Evolutionary conservation across 1,284 basidiomycete genomes (phyloP).

Genomic region (Rhodotorula sp.): DNA sequence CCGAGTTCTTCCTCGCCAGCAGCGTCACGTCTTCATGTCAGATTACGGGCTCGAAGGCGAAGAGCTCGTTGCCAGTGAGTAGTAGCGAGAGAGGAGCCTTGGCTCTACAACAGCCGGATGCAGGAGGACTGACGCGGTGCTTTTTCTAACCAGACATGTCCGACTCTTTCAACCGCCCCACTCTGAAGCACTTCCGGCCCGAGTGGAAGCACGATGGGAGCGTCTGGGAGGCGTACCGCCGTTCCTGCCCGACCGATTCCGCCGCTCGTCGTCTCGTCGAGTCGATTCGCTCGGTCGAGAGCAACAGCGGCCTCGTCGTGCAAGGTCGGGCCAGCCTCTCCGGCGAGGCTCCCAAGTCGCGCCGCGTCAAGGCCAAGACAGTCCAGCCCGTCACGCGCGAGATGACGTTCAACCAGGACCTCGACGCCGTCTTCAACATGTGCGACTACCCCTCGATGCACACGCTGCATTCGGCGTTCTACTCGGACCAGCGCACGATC

Average conservation of each 20-base stretch:
- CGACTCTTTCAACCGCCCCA: slow-evolving; percentile 39
- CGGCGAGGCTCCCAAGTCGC: slow-evolving; percentile 37
- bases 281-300: slow-evolving; percentile 57
- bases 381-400: slow-evolving; percentile 63
- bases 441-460: slow-evolving; percentile 78
- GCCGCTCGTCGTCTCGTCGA: slow-evolving; percentile 77
- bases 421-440: slow-evolving; percentile 69
- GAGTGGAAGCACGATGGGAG: slow-evolving; percentile 81
- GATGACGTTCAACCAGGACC: slow-evolving; percentile 48
- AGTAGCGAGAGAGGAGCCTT: not conserved
- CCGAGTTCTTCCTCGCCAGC: slow-evolving; percentile 79
- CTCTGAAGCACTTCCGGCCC: slow-evolving; percentile 62
- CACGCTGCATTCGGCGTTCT: slow-evolving; percentile 86
- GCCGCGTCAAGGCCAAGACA: slow-evolving; percentile 46
- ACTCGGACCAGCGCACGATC: slow-evolving; percentile 89
- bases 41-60: slow-evolving; percentile 40
- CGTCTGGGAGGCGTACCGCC: slow-evolving; percentile 87
- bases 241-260: slow-evolving; percentile 78
- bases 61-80: slow-evolving; percentile 47
- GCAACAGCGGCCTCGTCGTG: slow-evolving; percentile 50
- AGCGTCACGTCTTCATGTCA: slow-evolving; percentile 41
- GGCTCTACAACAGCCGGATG: not conserved
- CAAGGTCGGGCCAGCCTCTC: slow-evolving; percentile 40
- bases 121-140: not conserved
- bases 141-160: slow-evolving; percentile 35